Percentiles rank a stretch among this genome's conserved stretches.
Conservation (phyloP, 2,329 filamentous ascomycete species). For the Aureobasidium zeae region DNA sequence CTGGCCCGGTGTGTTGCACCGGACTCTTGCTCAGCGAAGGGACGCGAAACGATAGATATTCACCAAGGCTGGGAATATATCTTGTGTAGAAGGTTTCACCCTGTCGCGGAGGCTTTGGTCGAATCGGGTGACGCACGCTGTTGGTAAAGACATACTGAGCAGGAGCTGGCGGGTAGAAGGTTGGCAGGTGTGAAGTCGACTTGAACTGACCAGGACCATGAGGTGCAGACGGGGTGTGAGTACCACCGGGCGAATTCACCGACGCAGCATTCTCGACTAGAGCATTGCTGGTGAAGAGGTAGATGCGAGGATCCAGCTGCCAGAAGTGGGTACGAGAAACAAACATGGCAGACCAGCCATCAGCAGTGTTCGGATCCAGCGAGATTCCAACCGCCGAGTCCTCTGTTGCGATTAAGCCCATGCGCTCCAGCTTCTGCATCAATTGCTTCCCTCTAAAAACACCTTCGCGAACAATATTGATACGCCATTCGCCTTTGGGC, state of each 20-base stretch:
- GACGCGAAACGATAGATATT: conserved; percentile 83
- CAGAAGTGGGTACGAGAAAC: conserved; percentile 75
- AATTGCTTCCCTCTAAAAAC: conserved; percentile 75
- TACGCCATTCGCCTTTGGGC: conserved; percentile 76
- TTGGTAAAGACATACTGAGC: conserved; percentile 72
- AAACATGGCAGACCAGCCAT: conserved; percentile 73
- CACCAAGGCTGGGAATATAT: conserved; percentile 69
- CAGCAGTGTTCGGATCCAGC: conserved; percentile 45
- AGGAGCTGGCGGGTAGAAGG: conserved; percentile 79
- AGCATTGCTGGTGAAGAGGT: conserved; percentile 66
- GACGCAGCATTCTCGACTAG: conserved; percentile 7
- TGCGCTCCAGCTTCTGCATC: conserved; percentile 83
- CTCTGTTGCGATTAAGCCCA: conserved; percentile 72
- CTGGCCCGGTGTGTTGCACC: conserved; percentile 55
- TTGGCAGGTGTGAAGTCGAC: conserved; percentile 76
- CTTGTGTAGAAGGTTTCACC: conserved; percentile 87
- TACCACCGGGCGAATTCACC: not conserved
- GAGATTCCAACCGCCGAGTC: conserved; percentile 62
- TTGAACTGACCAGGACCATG: conserved; percentile 62
- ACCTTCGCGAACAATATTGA: conserved; percentile 78
- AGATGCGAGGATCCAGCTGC: conserved; percentile 80
- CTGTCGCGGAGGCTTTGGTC: conserved; percentile 80
- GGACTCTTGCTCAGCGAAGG: conserved; percentile 60
- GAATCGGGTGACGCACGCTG: conserved; percentile 71
- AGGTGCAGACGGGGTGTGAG: conserved; percentile 27